Evolutionary conservation across 257 asterid genomes (phyloP), one percentile per base, ranked within the genome.

Genomic region (Sherardia arvensis): DNA sequence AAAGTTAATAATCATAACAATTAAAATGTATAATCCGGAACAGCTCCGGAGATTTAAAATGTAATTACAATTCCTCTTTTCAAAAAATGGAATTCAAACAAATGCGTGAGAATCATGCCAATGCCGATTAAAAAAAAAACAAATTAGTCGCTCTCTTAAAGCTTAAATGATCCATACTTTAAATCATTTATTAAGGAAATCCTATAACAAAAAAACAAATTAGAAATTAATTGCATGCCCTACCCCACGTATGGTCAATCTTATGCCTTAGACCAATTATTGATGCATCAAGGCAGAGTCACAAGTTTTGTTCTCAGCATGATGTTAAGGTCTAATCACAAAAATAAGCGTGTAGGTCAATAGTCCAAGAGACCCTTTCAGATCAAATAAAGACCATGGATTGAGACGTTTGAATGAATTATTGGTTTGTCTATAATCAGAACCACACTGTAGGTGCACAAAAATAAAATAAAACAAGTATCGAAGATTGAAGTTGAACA

Each of bases 361-460:
- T 49, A 69, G 68, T 62, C 64, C 62, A 38, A 67, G 28, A 69
- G 5, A 38, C 14, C 59, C 62, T 62, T 20, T 62, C 59, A n/a
- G 40, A 53, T 53, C 68, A 54, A 58, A 53, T 20, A 21, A 54
- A 12, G 57, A 69, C 40, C 2, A 38, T 26, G 28, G 33, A 27
- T 69, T 38, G 64, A 53, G 33, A 53, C 3, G 49, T 69, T n/a
- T 12, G 56, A 21, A 62, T 40, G 43, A 54, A 65, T 53, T 49
- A 26, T 53, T 38, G 30, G 15, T 58, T 68, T 17, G n/a, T 49
- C 53, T 17, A 20, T 25, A 38, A 20, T 17, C 38, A 14, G 47
- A 23, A 36, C 47, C 22, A 59, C 7, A 30, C 63, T 10, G 51
- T 15, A 14, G 18, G 62, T 12, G 20, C 28, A 60, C 54, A 51